Evolutionary conservation across 1,284 basidiomycete species (phyloP), one percentile per base, ranked within the genome.

Genomic region (Tilletia caries): DNA sequence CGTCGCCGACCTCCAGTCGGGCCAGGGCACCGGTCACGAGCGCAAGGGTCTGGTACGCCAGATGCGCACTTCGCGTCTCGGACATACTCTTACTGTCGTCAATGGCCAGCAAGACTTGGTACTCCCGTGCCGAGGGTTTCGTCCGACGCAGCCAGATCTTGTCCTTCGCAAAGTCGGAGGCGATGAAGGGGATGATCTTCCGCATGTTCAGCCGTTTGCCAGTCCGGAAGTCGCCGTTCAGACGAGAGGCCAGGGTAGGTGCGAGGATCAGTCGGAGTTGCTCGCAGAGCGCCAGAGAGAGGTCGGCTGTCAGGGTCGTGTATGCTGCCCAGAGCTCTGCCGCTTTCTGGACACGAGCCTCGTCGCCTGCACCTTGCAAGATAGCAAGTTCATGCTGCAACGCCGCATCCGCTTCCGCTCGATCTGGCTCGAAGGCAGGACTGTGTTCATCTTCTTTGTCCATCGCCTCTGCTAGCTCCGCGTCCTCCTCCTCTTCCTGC

Each of bases 181-280:
- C 96, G 76, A 99, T 95, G 86, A 97, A 99, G 1, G 93, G 90
- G 69, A 99, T 94, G 83, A 99, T 95, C 86, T 96, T 96, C 84
- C 95, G 93, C 95, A 99, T 98, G 85, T 98, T 98, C 62, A 99
- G 88, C 29, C 96, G 88, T 85, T 98, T 99, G 67, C 96, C 96
- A 0, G 93, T 97, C 60, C 95, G 91, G 85, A 96, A 99, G 86
- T 99, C 96, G 58, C 96, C 96, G 84, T 92, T 92, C 52, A 99
- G 87, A 32, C 96, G 89, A 12, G 95, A 97, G 1, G 96, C 94
- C 52, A 92, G 87, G 0, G 95, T 98, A 0, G 96, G 96, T 71
- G 95, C 94, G 29, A 99, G 88, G 80, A 98, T 96, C 66, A 98
- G 90, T 25, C 96, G 92, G 18, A 99, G 89, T 83, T 98, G 95